Conservation (phyloP, 2,329 filamentous ascomycete species). For the Botryotinia globosa region DNA sequence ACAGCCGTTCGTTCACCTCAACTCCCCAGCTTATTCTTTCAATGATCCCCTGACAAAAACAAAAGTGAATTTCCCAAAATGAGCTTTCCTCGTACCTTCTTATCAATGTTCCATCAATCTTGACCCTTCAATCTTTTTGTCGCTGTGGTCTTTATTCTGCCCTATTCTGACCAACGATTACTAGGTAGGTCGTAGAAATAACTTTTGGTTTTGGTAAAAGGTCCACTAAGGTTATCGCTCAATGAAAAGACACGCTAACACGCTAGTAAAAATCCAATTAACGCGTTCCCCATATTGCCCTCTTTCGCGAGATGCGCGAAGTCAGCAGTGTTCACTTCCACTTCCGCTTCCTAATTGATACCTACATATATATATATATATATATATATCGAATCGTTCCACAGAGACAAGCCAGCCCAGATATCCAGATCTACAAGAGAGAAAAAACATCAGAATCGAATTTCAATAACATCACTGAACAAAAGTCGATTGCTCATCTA, state of each 20-base stretch:
- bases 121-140: background rate
- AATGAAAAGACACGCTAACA: background rate
- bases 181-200: slow-evolving; percentile 1
- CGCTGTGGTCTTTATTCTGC: background rate
- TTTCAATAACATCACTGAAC: background rate
- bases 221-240: background rate
- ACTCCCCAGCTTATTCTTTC: background rate
- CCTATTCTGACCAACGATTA: background rate
- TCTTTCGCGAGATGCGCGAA: slow-evolving; percentile 21
- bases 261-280: slow-evolving; percentile 12
- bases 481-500: background rate
- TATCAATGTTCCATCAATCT: background rate
- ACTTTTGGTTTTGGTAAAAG: background rate
- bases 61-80: background rate
- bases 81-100: background rate
- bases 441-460: background rate
- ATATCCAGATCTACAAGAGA: background rate
- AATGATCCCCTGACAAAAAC: background rate
- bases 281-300: slow-evolving; percentile 12
- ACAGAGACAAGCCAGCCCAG: background rate
- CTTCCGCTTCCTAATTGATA: background rate
- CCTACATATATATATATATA: background rate
- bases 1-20: background rate
- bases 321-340: slow-evolving; percentile 13
- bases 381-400: background rate